Conservation (phyloP, 306 rosid genomes). For the Senna tora region DNA sequence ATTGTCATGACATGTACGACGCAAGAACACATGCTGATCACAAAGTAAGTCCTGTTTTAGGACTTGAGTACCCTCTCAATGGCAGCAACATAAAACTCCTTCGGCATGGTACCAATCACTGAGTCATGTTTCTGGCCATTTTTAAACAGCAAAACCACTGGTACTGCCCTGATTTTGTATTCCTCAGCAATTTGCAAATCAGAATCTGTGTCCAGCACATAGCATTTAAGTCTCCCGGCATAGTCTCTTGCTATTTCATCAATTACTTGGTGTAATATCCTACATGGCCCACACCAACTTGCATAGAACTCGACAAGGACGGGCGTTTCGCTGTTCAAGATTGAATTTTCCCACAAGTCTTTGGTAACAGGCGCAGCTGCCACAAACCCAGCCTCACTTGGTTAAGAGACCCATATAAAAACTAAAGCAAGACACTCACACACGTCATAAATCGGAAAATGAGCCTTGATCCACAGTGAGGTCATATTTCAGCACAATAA, state of each 20-base stretch:
- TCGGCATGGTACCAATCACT: conserved; percentile 94
- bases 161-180: conserved; percentile 88
- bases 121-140: conserved; percentile 78
- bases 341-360: conserved; percentile 69
- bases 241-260: conserved; percentile 79
- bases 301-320: conserved; percentile 91
- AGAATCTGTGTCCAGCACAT: conserved; percentile 70
- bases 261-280: conserved; percentile 85
- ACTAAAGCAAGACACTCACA: too few species aligned
- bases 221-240: conserved; percentile 77
- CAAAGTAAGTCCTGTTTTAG: conserved; percentile 31
- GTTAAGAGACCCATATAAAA: conserved; percentile 36
- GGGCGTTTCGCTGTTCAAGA: conserved; percentile 68
- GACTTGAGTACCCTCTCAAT: conserved; percentile 75
- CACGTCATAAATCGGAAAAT: too few species aligned
- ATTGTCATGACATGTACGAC: conserved; percentile 22
- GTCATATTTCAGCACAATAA: too few species aligned
- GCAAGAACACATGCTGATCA: conserved; percentile 30
- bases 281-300: conserved; percentile 95
- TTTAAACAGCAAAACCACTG: conserved; percentile 85
- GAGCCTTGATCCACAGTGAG: too few species aligned
- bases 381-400: conserved; percentile 35
- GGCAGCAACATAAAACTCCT: conserved; percentile 86
- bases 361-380: conserved; percentile 67
- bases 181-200: conserved; percentile 72